These are phyloP conservation scores for Rhizopogon vinicolor DNA, from an alignment of 768 basidiomycete species.

Conservation along the genomic window DNA sequence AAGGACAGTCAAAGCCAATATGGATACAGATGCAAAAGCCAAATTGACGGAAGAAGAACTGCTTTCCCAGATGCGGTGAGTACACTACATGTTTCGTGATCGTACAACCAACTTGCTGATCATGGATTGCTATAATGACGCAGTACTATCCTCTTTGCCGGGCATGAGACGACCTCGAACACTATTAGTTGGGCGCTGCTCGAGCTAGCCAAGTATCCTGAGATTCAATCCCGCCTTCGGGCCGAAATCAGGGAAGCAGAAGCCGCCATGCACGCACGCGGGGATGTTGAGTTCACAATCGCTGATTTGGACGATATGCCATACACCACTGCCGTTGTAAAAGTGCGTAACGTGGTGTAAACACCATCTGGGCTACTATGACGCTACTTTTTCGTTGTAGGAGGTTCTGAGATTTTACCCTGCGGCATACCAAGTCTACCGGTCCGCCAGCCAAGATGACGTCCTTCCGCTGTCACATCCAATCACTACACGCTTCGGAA, in stretches of 20 bases:
- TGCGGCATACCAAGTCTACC: constrained; percentile 25
- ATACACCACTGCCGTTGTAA: constrained; percentile 11
- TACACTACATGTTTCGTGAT: neutral
- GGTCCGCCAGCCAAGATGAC: constrained; percentile 29
- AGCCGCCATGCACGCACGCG: constrained; percentile 3
- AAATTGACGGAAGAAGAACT: constrained; percentile 39
- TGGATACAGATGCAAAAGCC: constrained; percentile 31
- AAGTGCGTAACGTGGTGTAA: constrained; percentile 3
- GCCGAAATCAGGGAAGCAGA: constrained; percentile 8
- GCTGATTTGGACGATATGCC: constrained; percentile 11
- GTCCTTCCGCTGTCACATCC: constrained; percentile 29
- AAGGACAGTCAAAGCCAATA: constrained; percentile 26
- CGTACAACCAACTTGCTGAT: neutral
- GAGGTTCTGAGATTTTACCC: constrained; percentile 33
- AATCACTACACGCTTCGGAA: constrained; percentile 16
- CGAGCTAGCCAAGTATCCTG: constrained; percentile 13
- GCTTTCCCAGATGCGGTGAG: constrained; percentile 40
- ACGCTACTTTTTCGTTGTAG: neutral
- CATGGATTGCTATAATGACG: neutral
- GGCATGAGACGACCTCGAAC: constrained; percentile 57
- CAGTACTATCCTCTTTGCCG: constrained; percentile 38
- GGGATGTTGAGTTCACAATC: constrained; percentile 4
- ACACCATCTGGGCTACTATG: neutral
- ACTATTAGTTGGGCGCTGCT: constrained; percentile 28
- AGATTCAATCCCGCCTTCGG: constrained; percentile 10